phyloP scores from a whole-genome alignment of 345 rosid genomes.

The Anastatica hierochuntica region DNA sequence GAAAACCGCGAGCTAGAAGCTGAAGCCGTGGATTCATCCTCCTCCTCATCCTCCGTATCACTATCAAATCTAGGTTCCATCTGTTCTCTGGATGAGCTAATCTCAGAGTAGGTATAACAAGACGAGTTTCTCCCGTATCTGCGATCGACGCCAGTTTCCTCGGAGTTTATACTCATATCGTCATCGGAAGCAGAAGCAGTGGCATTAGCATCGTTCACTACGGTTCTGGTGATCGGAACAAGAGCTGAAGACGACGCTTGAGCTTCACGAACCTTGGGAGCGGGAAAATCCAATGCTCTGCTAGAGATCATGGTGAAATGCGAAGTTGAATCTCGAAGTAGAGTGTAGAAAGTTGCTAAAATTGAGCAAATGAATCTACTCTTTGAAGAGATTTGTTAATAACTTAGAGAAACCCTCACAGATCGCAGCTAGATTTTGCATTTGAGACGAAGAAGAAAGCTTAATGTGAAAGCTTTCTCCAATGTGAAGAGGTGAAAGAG shows the following conservation, averaged over 20 bases:
- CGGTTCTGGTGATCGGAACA: constrained; percentile 36
- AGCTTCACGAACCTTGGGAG: constrained; percentile 53
- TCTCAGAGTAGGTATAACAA: constrained; percentile 71
- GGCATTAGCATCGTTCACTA: constrained; percentile 25
- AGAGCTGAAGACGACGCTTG: constrained; percentile 42
- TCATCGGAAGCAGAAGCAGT: constrained; percentile 52
- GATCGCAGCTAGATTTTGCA: constrained; percentile 11
- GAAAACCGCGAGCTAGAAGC: too few relatives aligned
- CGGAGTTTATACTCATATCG: constrained; percentile 53
- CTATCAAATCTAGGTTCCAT: constrained; percentile 34
- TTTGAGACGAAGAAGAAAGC: constrained; percentile 16
- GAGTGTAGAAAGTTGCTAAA: constrained; percentile 17
- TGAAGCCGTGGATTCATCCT: constrained; percentile 64
- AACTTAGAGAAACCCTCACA: not conserved
- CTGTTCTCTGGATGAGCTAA: constrained; percentile 74
- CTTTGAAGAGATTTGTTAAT: not conserved
- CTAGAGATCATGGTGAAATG: constrained; percentile 17
- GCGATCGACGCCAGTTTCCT: too few relatives aligned
- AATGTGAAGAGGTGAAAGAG: constrained; percentile 14
- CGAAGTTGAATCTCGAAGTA: not conserved
- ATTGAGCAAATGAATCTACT: not conserved
- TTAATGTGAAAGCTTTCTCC: constrained; percentile 17
- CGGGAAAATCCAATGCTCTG: constrained; percentile 41
- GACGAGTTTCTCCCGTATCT: too few relatives aligned
- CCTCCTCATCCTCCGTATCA: constrained; percentile 54